Percentiles rank a stretch among this genome's conserved stretches.
Conservation (phyloP, 257 asterid species). For the Nicotiana paniculata region DNA sequence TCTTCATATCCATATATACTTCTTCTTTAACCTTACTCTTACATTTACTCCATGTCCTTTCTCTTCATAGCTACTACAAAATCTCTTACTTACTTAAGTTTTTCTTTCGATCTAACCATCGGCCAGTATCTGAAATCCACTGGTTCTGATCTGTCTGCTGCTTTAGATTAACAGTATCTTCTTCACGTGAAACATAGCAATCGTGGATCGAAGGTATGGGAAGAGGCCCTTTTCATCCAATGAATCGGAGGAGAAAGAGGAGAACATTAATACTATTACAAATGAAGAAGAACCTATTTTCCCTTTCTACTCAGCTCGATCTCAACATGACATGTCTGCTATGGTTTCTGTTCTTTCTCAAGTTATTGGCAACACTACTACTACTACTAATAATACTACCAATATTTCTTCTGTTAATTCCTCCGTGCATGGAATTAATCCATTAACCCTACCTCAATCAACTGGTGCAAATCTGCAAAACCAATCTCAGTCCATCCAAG, state of each 20-base stretch:
- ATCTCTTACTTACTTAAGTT: neutral
- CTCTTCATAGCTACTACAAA: neutral
- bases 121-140: neutral
- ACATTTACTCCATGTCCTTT: neutral
- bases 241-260: constrained; percentile 23
- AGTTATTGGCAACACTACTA: constrained; percentile 1
- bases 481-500: neutral
- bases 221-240: constrained; percentile 31
- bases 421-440: neutral
- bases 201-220: constrained; percentile 5
- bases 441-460: neutral
- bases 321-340: constrained; percentile 9
- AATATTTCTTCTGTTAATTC: neutral
- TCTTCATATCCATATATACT: neutral
- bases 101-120: neutral
- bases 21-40: neutral
- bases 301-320: neutral
- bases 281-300: neutral
- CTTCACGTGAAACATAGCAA: neutral
- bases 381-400: no score
- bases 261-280: neutral
- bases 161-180: neutral
- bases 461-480: neutral
- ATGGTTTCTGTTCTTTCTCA: constrained; percentile 14
- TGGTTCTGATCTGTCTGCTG: no score